Base-by-base conservation (phyloP, 2,329 filamentous ascomycete species). In the Cadophora gregata region DNA sequence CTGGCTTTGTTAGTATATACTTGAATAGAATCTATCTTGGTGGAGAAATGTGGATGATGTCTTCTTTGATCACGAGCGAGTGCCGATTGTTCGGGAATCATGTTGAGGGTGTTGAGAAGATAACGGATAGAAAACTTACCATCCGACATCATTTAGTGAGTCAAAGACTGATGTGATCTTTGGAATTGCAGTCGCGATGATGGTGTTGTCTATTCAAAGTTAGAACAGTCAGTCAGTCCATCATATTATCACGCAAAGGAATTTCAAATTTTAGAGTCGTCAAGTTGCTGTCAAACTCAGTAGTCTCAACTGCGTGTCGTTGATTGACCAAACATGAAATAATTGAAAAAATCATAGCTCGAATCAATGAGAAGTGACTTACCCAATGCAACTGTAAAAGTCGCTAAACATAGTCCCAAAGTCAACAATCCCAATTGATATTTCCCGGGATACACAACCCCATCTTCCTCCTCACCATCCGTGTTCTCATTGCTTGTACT, bases 311-410 rank as follows among this genome's bases (percentile, higher is more conserved):
- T 16, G 38, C 16, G 19, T 19, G 5, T 19, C 19, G 2, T 2
- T 19, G 38, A 19, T 16, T 42, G 38, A 3, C 38, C 1, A 33
- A 33, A 27, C 16, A 27, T 33, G 14, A 6, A 7, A 33, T 3
- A n/a, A n/a, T n/a, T n/a, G n/a, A n/a, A n/a, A n/a, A n/a, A n/a
- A 7, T 12, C 33, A 36, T 14, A 31, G 9, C n/a, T 31, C 19
- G 33, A 42, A 63, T 19, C 42, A n/a, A 51, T 24, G 25, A 21
- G 14, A 51, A 61, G 42, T 14, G 10, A 67, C 67, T 60, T 63
- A 73, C 71, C 82, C 12, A 85, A 78, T 59, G 82, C 79, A 59
- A 83, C 77, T 6, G 84, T 77, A 70, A 85, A 84, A 31, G 84
- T 79, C 65, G 79, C 80, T 62, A 85, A 73, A 27, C 82, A 79